Base-by-base conservation (phyloP, 495 filamentous ascomycete genomes). In the Polyplosphaeria fusca region DNA sequence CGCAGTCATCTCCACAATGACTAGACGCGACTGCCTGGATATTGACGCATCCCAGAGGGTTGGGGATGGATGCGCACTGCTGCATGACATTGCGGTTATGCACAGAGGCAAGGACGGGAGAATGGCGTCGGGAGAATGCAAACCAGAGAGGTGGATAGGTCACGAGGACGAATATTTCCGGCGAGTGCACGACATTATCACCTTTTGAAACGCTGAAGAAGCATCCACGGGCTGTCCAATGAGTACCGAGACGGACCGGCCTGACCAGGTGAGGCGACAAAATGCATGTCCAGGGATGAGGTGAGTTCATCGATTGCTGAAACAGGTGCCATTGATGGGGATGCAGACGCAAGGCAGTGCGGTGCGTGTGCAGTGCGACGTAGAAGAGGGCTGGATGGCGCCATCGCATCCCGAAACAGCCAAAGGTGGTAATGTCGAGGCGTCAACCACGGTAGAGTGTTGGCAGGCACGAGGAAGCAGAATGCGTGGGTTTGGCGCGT, bases 291-390 rank as follows among this genome's bases (percentile, higher is more conserved):
- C 47, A 53, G 52, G 60, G 47, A 58, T 58, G 44, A 1, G 51
- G 41, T 26, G 44, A 46, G 24, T 18, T 32, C 26, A 9, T 5
- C 32, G 43, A 24, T 4, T 39, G 23, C 27, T 58, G 53, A 63
- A 58, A 58, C 60, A 49, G 40, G 44, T 43, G 42, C 14, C 22
- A 32, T 58, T 12, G 48, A 56, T 42, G 60, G 49, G 52, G 47
- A 49, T 11, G 41, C 47, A 14, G 52, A 63, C 38, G 54, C 53
- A 63, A 58, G 52, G 60, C 52, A 44, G 39, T 46, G 42, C 5
- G 3, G 7, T 43, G 50, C 58, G 52, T 55, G 58, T 40, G 58
- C 45, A 37, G 51, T 61, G 58, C 58, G 37, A 62, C 59, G n/a
- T n/a, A 54, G 47, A 52, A 27, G 40, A 26, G 20, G 46, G 46